Conservation (phyloP, 176 grass and related monocot species). For the Alloteropsis semialata region DNA sequence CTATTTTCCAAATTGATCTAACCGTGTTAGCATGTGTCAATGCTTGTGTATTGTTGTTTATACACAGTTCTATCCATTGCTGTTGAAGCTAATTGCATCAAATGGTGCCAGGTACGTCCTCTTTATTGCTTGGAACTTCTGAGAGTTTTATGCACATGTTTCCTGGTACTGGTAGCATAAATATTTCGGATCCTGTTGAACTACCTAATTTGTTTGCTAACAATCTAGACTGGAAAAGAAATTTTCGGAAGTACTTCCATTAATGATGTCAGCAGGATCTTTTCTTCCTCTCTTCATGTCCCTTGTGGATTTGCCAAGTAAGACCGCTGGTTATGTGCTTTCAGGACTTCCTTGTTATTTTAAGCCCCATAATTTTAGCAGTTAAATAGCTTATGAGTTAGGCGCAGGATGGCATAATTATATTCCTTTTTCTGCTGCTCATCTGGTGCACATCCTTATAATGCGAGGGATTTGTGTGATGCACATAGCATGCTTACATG, state of each 20-base stretch:
- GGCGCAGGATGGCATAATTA: background rate
- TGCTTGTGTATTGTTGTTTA: conserved; percentile 26
- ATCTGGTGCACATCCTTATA: background rate
- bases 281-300: conserved; percentile 95
- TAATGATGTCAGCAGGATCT: conserved; percentile 91
- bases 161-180: conserved; percentile 1
- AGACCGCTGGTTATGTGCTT: conserved; percentile 1
- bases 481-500: background rate
- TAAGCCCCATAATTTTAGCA: background rate
- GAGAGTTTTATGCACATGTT: background rate
- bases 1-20: background rate
- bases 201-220: conserved; percentile 16
- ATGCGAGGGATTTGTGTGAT: background rate
- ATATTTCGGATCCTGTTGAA: background rate
- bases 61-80: conserved; percentile 84
- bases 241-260: conserved; percentile 73
- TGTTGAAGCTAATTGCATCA: conserved; percentile 91
- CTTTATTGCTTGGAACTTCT: conserved; percentile 14
- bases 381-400: conserved; percentile 15
- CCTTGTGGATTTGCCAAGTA: conserved; percentile 88
- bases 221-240: conserved; percentile 76
- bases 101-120: conserved; percentile 77
- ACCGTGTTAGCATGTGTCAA: conserved; percentile 12
- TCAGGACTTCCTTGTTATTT: conserved; percentile 17
- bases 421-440: background rate